Base-by-base conservation (phyloP, 2,329 filamentous ascomycete species). In the Sclerotinia subarctica region DNA sequence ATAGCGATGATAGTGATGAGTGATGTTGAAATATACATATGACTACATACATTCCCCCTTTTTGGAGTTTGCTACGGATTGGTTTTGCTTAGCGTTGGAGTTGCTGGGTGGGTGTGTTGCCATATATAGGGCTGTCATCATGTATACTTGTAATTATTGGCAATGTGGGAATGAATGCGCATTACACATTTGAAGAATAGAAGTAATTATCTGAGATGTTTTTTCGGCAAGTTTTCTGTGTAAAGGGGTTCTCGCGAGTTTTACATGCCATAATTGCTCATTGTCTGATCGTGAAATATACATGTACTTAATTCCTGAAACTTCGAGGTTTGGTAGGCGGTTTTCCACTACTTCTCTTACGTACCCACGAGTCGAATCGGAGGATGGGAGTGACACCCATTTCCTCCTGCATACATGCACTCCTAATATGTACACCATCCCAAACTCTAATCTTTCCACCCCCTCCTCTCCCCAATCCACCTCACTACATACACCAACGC, bases 401-500 rank as follows among this genome's bases (percentile, higher is more conserved):
- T 46, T 32, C 2, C 21, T 11, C 29, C 19, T 13, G 4, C 38
- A 42, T 17, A n/a, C 1, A 21, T 6, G 21, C 38, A 21, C 24
- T 24, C 17, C 52, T 2, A 35, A 29, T 1, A 26, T 10, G n/a
- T 6, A 44, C 35, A 10, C 38, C 26, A 56, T 29, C 29, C 32
- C 32, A n/a, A 21, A n/a, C 5, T 19, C 29, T 64, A 77, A 63
- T 77, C 73, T 46, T 73, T 75, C 76, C 75, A 78, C 0, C 69
- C 71, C 49, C 70, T 84, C 71, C 83, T 82, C 65, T 78, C 81
- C 21, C 81, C 84, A 66, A 88, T 77, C 80, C 82, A 88, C 72
- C 83, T 88, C 13, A 92, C 83, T 0, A 90, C 80, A 82, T 95
- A 95, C 2, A 96, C 92, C 74, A 96, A 78, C 0, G 82, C 88